Percentiles rank a stretch among this genome's conserved stretches.
Conservation (phyloP, 83 land plant species). For the Thuja plicata region DNA sequence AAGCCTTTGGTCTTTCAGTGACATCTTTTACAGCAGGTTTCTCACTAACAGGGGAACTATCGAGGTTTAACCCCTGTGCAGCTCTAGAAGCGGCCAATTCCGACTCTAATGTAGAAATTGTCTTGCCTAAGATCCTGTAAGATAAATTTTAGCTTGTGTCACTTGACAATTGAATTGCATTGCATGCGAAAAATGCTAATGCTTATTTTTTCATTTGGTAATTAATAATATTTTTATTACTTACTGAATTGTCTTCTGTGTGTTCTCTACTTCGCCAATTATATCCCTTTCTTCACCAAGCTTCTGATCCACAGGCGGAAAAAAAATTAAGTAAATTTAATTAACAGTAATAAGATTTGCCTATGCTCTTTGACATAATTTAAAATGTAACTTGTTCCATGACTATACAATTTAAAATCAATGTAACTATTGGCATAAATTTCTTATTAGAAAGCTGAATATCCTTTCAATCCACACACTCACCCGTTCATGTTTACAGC, state of each 20-base stretch:
- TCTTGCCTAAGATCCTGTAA: conserved; percentile 52
- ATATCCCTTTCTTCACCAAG: conserved; percentile 31
- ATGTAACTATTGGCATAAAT: neutral
- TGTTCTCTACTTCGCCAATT: conserved; percentile 44
- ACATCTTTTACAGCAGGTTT: neutral
- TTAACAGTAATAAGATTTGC: neutral
- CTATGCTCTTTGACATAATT: neutral
- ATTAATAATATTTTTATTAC: conserved; percentile 13
- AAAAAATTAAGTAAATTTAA: neutral
- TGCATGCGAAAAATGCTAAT: neutral
- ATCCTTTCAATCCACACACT: neutral
- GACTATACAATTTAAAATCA: neutral
- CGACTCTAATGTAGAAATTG: conserved; percentile 44
- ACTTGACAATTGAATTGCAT: neutral
- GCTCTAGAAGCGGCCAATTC: conserved; percentile 47
- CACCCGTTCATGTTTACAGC: conserved; percentile 16
- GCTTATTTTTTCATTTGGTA: neutral
- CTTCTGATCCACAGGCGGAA: conserved; percentile 33
- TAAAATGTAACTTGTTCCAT: neutral
- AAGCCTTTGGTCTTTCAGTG: conserved; percentile 29
- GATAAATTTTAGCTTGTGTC: conserved; percentile 1
- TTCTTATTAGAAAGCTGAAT: neutral
- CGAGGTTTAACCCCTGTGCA: conserved; percentile 18
- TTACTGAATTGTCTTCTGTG: conserved; percentile 57
- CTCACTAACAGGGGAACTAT: conserved; percentile 17